Evolutionary conservation across 331 rosid species (phyloP), one percentile per base, ranked within the genome.

Genomic region (Telfairia occidentalis): DNA sequence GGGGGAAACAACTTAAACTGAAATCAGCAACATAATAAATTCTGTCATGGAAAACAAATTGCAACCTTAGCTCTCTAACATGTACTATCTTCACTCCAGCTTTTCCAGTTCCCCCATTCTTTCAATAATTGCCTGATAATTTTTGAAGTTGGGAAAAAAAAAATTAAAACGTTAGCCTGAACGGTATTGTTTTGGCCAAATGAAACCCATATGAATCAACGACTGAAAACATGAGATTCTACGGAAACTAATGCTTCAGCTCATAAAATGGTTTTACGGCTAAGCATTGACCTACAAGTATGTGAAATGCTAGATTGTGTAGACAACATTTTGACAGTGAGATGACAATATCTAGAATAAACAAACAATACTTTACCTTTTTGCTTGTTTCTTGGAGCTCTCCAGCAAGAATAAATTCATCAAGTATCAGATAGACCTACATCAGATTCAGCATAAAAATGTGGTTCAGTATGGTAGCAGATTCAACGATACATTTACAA

Each of bases 361-460:
- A 26, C 57, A 26, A 24, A 2, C 9, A 70, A 26, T 15, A 70
- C 1, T 45, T 70, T 43, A 94, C 98, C 96, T 84, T 91, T 79
- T 94, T 94, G 96, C 98, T 94, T 61, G 98, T 94, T 89, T 94
- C 98, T 89, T 94, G 98, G 79, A 94, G 89, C 83, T 94, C 97
- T 60, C 98, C 98, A 50, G 98, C 97, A 63, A 94, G 98, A 83
- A 91, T 94, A 87, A 94, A 94, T 79, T 94, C 97, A 60, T 94
- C 97, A 32, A 91, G 98, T 85, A 94, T 94, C 84, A 94, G 95
- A 85, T 94, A 91, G 48, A 94, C 97, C 98, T 94, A 83, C 83
- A 84, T 71, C 54, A 71, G 26, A 78, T 16, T 40, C 60, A 54
- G 53, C 34, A 43, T 23, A 8, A 60, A 71, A 66, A 53, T 26